Evolutionary conservation across 306 rosid genomes (phyloP).

Genomic region (Acacia melanoxylon): DNA sequence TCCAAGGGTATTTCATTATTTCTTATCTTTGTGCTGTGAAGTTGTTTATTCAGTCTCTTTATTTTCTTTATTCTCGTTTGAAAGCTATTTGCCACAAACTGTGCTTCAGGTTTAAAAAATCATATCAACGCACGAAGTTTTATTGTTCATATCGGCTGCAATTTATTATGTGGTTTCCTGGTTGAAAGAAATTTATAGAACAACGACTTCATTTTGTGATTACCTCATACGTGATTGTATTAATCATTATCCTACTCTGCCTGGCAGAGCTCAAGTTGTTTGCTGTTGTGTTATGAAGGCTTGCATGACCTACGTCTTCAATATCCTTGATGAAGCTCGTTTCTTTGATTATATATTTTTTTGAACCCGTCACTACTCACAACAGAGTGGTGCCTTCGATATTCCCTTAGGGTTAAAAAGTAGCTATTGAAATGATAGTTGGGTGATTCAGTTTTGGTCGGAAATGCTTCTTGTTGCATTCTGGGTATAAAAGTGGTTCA

Average conservation of each 20-base stretch:
- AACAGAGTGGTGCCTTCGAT: neutral
- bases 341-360: neutral
- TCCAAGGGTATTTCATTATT: conserved; percentile 59
- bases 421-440: neutral
- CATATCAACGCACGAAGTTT: neutral
- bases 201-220: neutral
- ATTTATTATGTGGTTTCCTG: neutral
- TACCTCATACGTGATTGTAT: neutral
- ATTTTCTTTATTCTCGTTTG: neutral
- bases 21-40: neutral
- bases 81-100: neutral
- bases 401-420: neutral
- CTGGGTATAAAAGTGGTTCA: neutral
- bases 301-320: neutral
- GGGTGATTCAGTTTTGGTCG: neutral
- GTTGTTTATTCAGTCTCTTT: neutral
- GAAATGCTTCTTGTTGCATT: neutral
- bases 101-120: neutral
- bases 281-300: neutral
- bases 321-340: neutral
- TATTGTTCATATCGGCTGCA: neutral
- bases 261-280: neutral
- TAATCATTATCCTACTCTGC: neutral
- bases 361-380: neutral
- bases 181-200: neutral